These are phyloP conservation scores for Eucalyptus guilfoylei DNA, from an alignment of 345 rosid genomes.

Conservation along the genomic window DNA sequence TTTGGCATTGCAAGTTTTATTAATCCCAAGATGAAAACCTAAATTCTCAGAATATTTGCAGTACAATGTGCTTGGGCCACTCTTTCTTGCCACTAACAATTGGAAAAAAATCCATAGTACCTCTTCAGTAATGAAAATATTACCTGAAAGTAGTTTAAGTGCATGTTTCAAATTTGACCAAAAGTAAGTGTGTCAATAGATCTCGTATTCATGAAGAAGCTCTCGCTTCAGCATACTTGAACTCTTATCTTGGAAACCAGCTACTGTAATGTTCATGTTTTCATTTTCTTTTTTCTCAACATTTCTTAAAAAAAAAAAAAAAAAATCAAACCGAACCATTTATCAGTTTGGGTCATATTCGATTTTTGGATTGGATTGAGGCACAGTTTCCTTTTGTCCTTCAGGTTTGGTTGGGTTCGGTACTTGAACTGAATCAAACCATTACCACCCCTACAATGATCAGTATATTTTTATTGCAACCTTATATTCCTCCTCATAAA, in stretches of 20 bases:
- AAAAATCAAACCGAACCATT: too few species aligned
- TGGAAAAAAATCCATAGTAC: neutral
- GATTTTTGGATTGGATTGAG: too few species aligned
- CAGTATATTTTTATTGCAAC: too few species aligned
- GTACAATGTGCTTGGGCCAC: neutral
- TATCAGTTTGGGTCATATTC: too few species aligned
- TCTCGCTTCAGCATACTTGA: neutral
- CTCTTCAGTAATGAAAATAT: neutral
- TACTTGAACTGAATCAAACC: too few species aligned
- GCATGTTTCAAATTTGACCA: neutral
- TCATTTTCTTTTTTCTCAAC: neutral
- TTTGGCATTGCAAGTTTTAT: neutral
- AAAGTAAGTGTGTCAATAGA: neutral
- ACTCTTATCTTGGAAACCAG: neutral
- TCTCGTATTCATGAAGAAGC: neutral
- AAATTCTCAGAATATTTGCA: neutral
- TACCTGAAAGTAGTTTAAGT: neutral
- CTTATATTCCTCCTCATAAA: neutral
- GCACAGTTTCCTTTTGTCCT: too few species aligned
- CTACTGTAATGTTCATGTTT: neutral
- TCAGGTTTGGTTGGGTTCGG: too few species aligned
- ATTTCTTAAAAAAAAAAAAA: too few species aligned
- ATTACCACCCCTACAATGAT: neutral
- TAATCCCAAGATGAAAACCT: neutral
- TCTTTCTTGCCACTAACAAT: neutral